phyloP scores from a whole-genome alignment of 257 asterid species.

The Rubia yunnanensis region DNA sequence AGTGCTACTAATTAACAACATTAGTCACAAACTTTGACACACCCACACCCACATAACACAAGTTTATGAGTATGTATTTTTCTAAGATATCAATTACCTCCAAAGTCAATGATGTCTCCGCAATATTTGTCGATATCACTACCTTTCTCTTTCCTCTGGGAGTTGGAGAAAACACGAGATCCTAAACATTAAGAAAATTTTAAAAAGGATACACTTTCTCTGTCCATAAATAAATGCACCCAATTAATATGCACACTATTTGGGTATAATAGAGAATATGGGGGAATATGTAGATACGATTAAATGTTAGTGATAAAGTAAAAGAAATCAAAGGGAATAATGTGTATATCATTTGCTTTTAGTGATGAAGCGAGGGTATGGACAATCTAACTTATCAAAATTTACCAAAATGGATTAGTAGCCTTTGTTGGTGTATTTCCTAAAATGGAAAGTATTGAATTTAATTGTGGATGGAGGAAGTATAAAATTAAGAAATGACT shows the following conservation, averaged over 20 bases:
- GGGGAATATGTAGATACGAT: background rate
- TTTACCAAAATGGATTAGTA: background rate
- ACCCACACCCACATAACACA: no score
- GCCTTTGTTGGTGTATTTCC: background rate
- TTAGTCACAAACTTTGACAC: background rate
- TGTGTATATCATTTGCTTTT: background rate
- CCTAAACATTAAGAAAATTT: conserved; percentile 35
- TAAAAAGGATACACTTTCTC: background rate
- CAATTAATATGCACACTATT: background rate
- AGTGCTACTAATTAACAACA: conserved; percentile 3
- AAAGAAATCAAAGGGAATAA: background rate
- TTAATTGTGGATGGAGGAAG: background rate
- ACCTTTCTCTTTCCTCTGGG: conserved; percentile 98
- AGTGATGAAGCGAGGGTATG: background rate
- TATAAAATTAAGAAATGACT: background rate
- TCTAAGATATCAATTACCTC: conserved; percentile 38
- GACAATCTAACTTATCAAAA: background rate
- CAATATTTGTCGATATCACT: conserved; percentile 86
- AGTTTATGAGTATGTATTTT: background rate
- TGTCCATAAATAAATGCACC: background rate
- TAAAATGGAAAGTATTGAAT: background rate
- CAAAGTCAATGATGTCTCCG: conserved; percentile 96
- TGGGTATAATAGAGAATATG: background rate
- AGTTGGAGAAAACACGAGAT: conserved; percentile 80
- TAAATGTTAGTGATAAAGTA: background rate